Evolutionary conservation across 352 stramenopile species (phyloP), one percentile per base, ranked within the genome.

Genomic region (Pythium apleroticum): DNA sequence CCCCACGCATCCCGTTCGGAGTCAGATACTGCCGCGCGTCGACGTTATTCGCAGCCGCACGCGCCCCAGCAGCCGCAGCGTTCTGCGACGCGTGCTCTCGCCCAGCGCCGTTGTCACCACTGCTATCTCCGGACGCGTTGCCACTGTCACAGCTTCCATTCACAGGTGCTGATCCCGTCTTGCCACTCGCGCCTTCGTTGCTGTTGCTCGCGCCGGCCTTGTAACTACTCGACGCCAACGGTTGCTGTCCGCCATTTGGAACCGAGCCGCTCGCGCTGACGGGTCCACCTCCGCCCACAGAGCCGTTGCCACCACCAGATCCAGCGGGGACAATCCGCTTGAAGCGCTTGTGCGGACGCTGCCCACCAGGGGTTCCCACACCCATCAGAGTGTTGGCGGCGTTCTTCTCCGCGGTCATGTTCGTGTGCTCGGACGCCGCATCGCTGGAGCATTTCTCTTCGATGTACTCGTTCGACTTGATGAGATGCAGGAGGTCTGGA

Each of bases 381-480:
- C 79, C 52, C 60, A 79, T 76, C 48, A 28, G 65, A 54, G 33
- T 60, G 19, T 45, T 76, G 46, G 52, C 72, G 3, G 68, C 56
- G 24, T 66, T 69, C 54, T 63, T 67, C 52, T 68, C 64, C 0
- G 37, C 56, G 24, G 50, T 65, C 55, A 65, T 64, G 30, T 27
- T 60, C 12, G 37, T 52, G 52, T 71, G 57, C 19, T 71, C 57
- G 0, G 56, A 65, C 5, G 78, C 78, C 19, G 78, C 73, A 30
- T 90, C 84, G 57, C 75, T 90, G 2, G 78, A 85, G 43, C 71
- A 80, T 52, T 90, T 89, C 54, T 90, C 84, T 39, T 89, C 84
- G 63, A 90, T 90, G 57, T 91, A 93, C 60, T 93, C 84, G 53
- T 90, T 90, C 22, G 84, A 93, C 68, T 90, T 89, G 71, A 93